Percentiles rank a stretch among this genome's conserved stretches.
These are phyloP conservation scores for Suhomyces taliae DNA, from an alignment of 1,139 yeast species.

Conservation along the genomic window DNA sequence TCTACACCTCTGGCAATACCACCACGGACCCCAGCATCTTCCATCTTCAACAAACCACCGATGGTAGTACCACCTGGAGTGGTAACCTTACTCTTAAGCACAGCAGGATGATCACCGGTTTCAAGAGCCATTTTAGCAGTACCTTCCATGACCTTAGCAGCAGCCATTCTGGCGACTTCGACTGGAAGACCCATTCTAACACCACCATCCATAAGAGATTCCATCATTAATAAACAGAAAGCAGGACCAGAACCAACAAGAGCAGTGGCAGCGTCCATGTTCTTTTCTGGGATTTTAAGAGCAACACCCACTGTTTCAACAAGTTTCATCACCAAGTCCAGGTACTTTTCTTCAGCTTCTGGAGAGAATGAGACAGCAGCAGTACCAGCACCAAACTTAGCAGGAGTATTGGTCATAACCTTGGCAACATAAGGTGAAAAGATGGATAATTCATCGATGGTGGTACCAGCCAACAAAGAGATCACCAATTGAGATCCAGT, in stretches of 20 bases:
- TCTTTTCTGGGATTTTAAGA: constrained; percentile 77
- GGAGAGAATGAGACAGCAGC: constrained; percentile 79
- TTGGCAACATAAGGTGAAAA: constrained; percentile 68
- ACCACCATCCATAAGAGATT: constrained; percentile 92
- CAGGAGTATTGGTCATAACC: constrained; percentile 99
- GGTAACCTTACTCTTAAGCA: constrained; percentile 81
- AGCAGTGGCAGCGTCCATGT: constrained; percentile 96
- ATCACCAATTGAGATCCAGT: constrained; percentile 64
- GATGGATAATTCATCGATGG: constrained; percentile 62
- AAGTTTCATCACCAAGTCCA: constrained; percentile 55
- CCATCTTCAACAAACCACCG: constrained; percentile 91
- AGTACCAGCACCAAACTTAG: constrained; percentile 88
- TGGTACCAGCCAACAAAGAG: constrained; percentile 90
- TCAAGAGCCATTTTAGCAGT: constrained; percentile 89
- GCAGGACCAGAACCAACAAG: constrained; percentile 98
- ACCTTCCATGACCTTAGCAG: constrained; percentile 95
- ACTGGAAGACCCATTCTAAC: constrained; percentile 92
- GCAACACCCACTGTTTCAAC: constrained; percentile 69
- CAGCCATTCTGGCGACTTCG: constrained; percentile 79
- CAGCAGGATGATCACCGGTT: constrained; percentile 92
- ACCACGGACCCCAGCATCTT: constrained; percentile 85
- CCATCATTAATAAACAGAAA: constrained; percentile 84
- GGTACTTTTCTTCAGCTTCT: constrained; percentile 47
- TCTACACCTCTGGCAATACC: constrained; percentile 87
- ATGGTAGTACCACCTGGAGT: constrained; percentile 99